Conservation (phyloP, 176 grass and related monocot genomes). For the Rhynchospora tenuis region DNA sequence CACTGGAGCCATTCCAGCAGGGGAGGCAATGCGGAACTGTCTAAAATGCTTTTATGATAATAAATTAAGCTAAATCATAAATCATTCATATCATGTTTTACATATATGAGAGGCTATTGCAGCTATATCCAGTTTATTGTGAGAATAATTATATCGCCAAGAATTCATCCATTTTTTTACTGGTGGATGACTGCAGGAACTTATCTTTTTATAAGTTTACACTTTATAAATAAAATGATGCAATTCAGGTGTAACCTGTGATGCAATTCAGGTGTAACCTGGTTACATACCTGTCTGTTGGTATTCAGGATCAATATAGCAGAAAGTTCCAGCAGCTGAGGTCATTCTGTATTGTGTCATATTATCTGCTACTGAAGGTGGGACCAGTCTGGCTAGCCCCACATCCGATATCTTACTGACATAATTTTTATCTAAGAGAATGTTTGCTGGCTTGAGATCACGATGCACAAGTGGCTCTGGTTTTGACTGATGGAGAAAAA, state of each 20-base stretch:
- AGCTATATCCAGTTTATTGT: not conserved
- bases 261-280: not conserved
- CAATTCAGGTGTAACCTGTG: not conserved
- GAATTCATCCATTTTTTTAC: not conserved
- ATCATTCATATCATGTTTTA: not conserved
- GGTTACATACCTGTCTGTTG: slow-evolving; percentile 28
- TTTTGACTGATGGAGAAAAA: slow-evolving; percentile 42
- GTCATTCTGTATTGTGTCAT: slow-evolving; percentile 42
- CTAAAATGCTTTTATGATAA: not conserved
- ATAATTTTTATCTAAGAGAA: slow-evolving; percentile 39
- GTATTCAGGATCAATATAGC: slow-evolving; percentile 50
- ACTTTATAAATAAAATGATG: not conserved
- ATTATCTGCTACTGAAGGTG: slow-evolving; percentile 23
- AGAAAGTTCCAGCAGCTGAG: slow-evolving; percentile 36
- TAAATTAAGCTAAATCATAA: not conserved
- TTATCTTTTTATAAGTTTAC: not conserved
- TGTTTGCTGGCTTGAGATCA: slow-evolving; percentile 42
- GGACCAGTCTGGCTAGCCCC: slow-evolving; percentile 39
- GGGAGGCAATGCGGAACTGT: too few relatives aligned
- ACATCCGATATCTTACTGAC: slow-evolving; percentile 48
- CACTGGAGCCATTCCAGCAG: too few relatives aligned
- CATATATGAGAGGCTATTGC: not conserved
- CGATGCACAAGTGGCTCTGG: slow-evolving; percentile 39
- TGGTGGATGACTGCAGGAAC: not conserved
- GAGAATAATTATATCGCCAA: not conserved